Evolutionary conservation across 2,329 filamentous ascomycete species (phyloP), one percentile per base, ranked within the genome.

Genomic region (Aspergillus uvarum): DNA sequence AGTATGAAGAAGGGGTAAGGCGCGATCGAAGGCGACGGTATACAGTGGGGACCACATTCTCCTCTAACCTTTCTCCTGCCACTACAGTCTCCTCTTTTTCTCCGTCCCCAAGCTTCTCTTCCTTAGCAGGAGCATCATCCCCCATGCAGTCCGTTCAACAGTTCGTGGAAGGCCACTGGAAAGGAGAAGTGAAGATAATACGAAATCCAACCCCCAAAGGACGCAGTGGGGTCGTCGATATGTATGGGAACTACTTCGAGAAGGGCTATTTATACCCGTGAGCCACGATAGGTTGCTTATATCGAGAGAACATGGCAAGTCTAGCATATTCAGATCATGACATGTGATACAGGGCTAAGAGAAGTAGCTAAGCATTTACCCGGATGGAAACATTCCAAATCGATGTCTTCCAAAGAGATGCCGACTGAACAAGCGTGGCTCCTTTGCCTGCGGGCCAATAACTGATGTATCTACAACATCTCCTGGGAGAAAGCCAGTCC

Each of bases 111-210:
- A 66, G 64, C 24, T 19, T 60, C 1, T 58, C 35, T 4, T 47
- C 60, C 3, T 22, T 53, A 35, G 51, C 62, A 7, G 51, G 63
- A 16, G 47, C 54, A 24, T 60, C 66, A 21, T 58, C 65, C 21
- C 63, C 67, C 32, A 73, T 64, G 21, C 51, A 66, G 42, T 61
- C 70, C 7, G 66, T 77, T 53, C 67, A 73, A 3, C 68, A 72
- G n/a, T 76, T 75, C 62, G 78, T 85, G 0, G 82, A 85, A 58
- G 85, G 85, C 0, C 80, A 84, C 63, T 88, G 85, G 85, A 79
- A 82, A 31, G 85, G 85, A 5, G 77, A 84, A 35, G 80, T 88
- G 24, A 83, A 83, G 56, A 78, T 87, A 31, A 74, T 87, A n/a
- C 75, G 84, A 38, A 78, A 79, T 63, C 65, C 76, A 16, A 69